Evolutionary conservation across 2,329 filamentous ascomycete genomes (phyloP).

Genomic region (Neofusicoccum laricinum): DNA sequence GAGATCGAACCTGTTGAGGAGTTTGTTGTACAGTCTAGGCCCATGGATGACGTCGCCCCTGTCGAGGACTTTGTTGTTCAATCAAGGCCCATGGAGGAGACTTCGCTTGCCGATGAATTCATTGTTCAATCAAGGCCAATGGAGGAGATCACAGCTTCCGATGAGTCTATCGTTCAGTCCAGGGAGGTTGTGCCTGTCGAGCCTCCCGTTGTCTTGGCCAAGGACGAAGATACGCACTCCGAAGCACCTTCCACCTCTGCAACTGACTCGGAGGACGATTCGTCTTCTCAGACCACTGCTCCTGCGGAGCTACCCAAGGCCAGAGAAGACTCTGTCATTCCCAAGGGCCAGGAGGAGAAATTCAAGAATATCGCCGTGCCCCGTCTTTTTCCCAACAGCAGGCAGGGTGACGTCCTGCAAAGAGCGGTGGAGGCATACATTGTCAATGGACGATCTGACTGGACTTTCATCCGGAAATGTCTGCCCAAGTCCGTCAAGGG

Average conservation of each 20-base stretch:
- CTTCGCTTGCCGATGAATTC: too few species aligned
- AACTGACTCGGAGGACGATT: not conserved
- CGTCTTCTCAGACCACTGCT: not conserved
- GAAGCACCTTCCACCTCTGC: not conserved
- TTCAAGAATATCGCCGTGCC: not conserved
- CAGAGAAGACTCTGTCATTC: conserved; percentile 8
- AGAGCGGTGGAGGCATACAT: not conserved
- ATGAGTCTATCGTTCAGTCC: not conserved
- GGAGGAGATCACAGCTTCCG: not conserved
- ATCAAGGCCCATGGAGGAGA: too few species aligned
- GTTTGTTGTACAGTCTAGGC: not conserved
- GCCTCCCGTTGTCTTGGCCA: not conserved
- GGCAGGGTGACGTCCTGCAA: not conserved
- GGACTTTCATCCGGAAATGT: conserved; percentile 1
- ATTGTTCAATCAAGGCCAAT: not conserved
- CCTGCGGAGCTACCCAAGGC: not conserved
- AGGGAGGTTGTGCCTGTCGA: conserved; percentile 1
- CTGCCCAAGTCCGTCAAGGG: not conserved
- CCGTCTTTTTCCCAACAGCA: conserved; percentile 3
- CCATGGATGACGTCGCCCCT: not conserved
- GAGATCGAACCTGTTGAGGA: not conserved
- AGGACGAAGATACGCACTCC: not conserved
- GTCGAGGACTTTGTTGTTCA: not conserved
- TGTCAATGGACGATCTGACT: not conserved
- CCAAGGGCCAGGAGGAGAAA: not conserved